Evolutionary conservation across 1,284 basidiomycete species (phyloP), one percentile per base, ranked within the genome.

Genomic region (Malassezia sympodialis): DNA sequence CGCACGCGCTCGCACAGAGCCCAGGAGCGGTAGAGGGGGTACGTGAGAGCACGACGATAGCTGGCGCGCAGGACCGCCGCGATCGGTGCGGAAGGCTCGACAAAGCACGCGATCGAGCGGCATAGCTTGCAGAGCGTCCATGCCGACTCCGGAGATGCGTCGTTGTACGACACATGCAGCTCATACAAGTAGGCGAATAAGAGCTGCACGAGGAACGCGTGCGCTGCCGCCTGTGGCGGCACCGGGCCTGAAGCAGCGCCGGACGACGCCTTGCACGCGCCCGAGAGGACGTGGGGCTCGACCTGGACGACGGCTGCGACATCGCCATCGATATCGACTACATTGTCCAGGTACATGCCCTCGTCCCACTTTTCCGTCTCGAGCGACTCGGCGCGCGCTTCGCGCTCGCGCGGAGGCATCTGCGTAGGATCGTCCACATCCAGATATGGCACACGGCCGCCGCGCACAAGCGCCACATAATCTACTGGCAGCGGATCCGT

Each of bases 361-460:
- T 61, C 59, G 35, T 61, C 59, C 56, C 56, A 61, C 53, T 61
- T 59, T 23, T 49, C 52, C 40, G 34, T 23, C 31, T 61, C 59
- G 1, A 41, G n/a, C 7, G 26, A 17, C 32, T 58, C 45, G 0
- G 57, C 57, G 2, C 21, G 14, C 37, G 39, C 21, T 8, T 15
- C 3, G 2, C 59, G 50, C 26, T 53, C 44, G 14, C 26, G 23
- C 6, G 5, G 3, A 8, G 49, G 17, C 19, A 41, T 23, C 4
- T n/a, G 8, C 17, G 30, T 17, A 6, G 55, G 49, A 39, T 52
- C 43, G 1, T 26, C 17, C 7, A 57, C 24, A 3, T 57, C 55
- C 23, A 57, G 11, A 17, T 40, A 52, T 1, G 55, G 55, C 14
- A 57, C 19, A 11, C 23, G 42, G 4, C 54, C 54, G 6, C 21